Evolutionary conservation across 306 rosid genomes (phyloP), one percentile per base, ranked within the genome.

Genomic region (Aeschynomene evenia): DNA sequence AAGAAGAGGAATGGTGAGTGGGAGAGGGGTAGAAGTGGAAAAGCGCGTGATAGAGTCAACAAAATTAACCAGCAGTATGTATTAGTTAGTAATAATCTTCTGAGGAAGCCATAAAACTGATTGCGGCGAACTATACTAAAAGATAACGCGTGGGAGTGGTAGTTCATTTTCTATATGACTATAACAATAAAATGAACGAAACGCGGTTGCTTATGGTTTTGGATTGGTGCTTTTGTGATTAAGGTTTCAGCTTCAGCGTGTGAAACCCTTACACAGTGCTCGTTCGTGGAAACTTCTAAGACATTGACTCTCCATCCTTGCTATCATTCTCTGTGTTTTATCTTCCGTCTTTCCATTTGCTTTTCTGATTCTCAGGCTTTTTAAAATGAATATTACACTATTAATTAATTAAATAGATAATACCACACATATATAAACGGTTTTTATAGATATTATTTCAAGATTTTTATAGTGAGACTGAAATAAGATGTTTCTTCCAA

Each of bases 141-240:
- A n/a, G n/a, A 9, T 28, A 18, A 21, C 16, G 12, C 12, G 16
- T 8, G 23, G 53, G 36, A 3, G 50, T 51, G 36, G 37, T 5
- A 9, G 40, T 60, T 51, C 40, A 28, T 4, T 65, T 52, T n/a
- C n/a, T n/a, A n/a, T n/a, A n/a, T n/a, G n/a, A n/a, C n/a, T n/a
- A n/a, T 40, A 48, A 45, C 31, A 28, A 28, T 28, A 28, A 26
- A 33, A 28, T 5, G 7, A 5, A 33, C 6, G 9, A 48, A 6
- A 75, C 74, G 61, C 79, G 79, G 34, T 75, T 75, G 73, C 79
- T 66, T 75, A 42, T 5, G 24, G 12, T 19, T 14, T 10, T 15
- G 33, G 28, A 37, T 1, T 6, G 37, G 37, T 18, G 21, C 5
- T n/a, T 9, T 36, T 69, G 2, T 70, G 53, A 19, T 37, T 6